phyloP scores from a whole-genome alignment of 2,329 filamentous ascomycete species.

The Talaromyces sp. region DNA sequence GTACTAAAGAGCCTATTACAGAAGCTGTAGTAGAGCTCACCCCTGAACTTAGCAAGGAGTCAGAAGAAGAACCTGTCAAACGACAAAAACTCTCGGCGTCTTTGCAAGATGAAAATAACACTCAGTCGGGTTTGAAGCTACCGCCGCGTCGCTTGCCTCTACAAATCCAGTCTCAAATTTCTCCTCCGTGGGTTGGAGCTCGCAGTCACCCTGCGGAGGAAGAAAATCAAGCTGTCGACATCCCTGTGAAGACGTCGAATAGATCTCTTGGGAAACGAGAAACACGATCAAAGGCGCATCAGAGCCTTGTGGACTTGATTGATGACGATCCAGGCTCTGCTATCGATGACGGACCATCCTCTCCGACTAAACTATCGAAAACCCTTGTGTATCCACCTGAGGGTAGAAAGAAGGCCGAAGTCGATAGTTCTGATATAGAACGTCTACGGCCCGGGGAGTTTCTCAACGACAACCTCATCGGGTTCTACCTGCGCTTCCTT shows the following conservation, averaged over 20 bases:
- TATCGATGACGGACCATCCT: neutral
- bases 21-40: neutral
- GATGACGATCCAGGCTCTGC: slow-evolving; percentile 1
- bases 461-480: slow-evolving; percentile 88
- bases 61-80: slow-evolving; percentile 14
- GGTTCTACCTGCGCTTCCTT: slow-evolving; percentile 76
- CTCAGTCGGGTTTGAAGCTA: slow-evolving; percentile 10
- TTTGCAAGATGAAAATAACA: slow-evolving; percentile 21
- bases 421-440: slow-evolving; percentile 48
- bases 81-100: slow-evolving; percentile 28
- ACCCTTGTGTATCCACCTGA: slow-evolving; percentile 41
- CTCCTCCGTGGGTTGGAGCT: slow-evolving; percentile 10
- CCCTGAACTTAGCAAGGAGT: slow-evolving; percentile 9
- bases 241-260: slow-evolving; percentile 27
- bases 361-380: slow-evolving; percentile 16
- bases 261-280: slow-evolving; percentile 11
- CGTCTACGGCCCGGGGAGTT: slow-evolving; percentile 80
- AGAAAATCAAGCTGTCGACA: slow-evolving; percentile 16
- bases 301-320: slow-evolving; percentile 10
- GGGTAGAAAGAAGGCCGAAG: slow-evolving; percentile 45
- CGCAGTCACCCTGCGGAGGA: slow-evolving; percentile 1
- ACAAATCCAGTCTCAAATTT: neutral
- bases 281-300: slow-evolving; percentile 29
- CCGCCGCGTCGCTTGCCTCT: slow-evolving; percentile 10
- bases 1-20: slow-evolving; percentile 15